Evolutionary conservation across 225 moss, liverwort and hornwort species (phyloP), one percentile per base, ranked within the genome.

Genomic region (Polytrichum commune): DNA sequence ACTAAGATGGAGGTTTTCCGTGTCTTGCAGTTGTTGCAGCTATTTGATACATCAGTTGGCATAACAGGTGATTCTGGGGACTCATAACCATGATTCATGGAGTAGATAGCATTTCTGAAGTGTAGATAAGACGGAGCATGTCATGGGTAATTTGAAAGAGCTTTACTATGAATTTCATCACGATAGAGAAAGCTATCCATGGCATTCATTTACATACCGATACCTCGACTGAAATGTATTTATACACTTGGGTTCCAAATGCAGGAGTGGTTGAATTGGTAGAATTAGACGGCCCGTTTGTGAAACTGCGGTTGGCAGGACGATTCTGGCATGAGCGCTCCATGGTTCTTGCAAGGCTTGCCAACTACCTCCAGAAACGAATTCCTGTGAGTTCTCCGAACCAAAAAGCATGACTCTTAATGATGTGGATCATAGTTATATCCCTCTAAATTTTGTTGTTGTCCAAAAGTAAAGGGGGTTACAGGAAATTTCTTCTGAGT

Each of bases 301-400:
- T 86, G 81, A 89, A 75, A 77, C 9, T 89, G 32, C 78, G 89
- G 6, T 64, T 89, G 23, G 83, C 79, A 22, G 89, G 89, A 54
- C 81, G 89, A 29, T 89, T 89, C 79, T 89, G 89, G 89, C 89
- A 89, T 64, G 79, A 86, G 72, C 85, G 89, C 8, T 81, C 89
- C n/a, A 89, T 86, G 86, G 89, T 89, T 38, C 86, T 89, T 55
- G 89, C 89, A 57, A 78, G 89, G 7, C 56, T 89, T 22, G 86
- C 86, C 55, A 83, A 83, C 75, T 89, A 86, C 69, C 66, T 89
- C 24, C 80, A 73, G 81, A 83, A 86, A 55, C 83, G 89, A 29
- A 86, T 89, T 22, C 89, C 89, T 46, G 89, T 87, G 73, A 1
- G 67, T 65, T 24, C n/a, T 58, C 9, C 6, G 20, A 58, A 22